Evolutionary conservation across 2,329 filamentous ascomycete genomes (phyloP), one percentile per base, ranked within the genome.

Genomic region (Fusarium sp.): DNA sequence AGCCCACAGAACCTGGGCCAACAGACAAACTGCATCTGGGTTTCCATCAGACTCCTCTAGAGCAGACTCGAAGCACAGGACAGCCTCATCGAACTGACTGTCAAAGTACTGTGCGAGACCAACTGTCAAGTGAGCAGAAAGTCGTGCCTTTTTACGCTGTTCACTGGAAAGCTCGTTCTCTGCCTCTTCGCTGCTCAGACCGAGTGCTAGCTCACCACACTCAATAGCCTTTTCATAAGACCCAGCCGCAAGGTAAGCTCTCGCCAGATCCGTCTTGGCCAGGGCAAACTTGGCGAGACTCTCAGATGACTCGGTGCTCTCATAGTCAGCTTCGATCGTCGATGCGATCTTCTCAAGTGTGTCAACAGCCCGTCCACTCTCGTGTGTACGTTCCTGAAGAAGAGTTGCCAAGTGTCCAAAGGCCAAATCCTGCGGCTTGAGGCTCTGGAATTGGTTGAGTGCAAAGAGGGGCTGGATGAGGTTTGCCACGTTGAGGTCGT

Each of bases 1-100:
- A 0, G 94, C 94, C 95, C 96, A 99, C 0, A 98, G 85, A 0
- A 98, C 92, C 79, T 98, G 93, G 0, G 94, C 92, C 11, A 98
- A 84, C 11, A 97, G 84, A 75, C 94, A 97, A 0, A 93, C 90
- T 1, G 95, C 91, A 75, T 97, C 93, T 0, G 94, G 91, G 66
- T 93, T 89, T 36, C 87, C 87, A 29, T 87, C 82, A 1, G 91
- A 93, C 77, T 97, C 93, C 61, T 90, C 85, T 7, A 98, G 83
- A 0, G 93, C 93, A 3, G 88, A 84, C 68, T 93, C 89, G 79
- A 99, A 97, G 80, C 91, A 93, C 10, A 86, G 83, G 25, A 97
- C 89, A 0, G 93, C 91, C 55, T 88, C 86, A 40, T 89, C 86
- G 69, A 91, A 86, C 23, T 89, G 82, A 23, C 87, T 81, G 31